Percentiles rank a stretch among this genome's conserved stretches.
phyloP scores from a whole-genome alignment of 2,329 filamentous ascomycete species.

The Cadophora gregata region DNA sequence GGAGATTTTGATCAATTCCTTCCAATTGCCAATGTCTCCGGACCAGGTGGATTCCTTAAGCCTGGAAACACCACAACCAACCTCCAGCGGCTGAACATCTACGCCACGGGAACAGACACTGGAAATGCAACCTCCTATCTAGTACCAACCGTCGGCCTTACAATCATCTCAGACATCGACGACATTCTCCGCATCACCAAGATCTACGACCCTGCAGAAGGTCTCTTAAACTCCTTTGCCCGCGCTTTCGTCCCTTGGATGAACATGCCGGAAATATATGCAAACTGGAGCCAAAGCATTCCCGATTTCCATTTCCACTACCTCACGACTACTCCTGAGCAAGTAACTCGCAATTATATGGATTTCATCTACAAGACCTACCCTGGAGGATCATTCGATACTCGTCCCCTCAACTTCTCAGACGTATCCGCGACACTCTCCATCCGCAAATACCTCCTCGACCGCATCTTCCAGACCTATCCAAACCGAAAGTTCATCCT shows the following conservation, averaged over 20 bases:
- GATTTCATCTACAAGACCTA: conserved; percentile 80
- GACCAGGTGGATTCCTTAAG: conserved; percentile 56
- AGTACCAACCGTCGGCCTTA: conserved; percentile 72
- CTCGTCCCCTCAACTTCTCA: conserved; percentile 80
- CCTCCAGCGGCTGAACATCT: conserved; percentile 73
- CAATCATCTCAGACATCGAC: conserved; percentile 78
- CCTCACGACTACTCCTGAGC: conserved; percentile 80
- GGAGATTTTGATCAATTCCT: conserved; percentile 80
- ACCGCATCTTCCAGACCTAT: conserved; percentile 77
- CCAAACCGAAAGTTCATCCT: conserved; percentile 78
- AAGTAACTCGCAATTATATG: conserved; percentile 80
- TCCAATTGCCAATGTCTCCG: conserved; percentile 62
- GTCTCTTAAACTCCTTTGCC: conserved; percentile 78
- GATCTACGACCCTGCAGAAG: conserved; percentile 78
- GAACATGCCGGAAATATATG: conserved; percentile 81
- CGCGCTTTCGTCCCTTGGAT: conserved; percentile 73
- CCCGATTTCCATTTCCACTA: conserved; percentile 80
- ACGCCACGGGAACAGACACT: conserved; percentile 65
- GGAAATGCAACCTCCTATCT: conserved; percentile 81
- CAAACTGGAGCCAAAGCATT: conserved; percentile 73
- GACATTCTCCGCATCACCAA: conserved; percentile 83
- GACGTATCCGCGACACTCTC: conserved; percentile 73
- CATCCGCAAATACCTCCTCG: conserved; percentile 72
- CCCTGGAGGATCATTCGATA: conserved; percentile 73
- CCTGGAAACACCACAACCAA: conserved; percentile 67